A percentile compares a stretch with the other conserved stretches of the same genome.
phyloP scores from a whole-genome alignment of 1,139 yeast species.

The Saccharomycopsis phalli region DNA sequence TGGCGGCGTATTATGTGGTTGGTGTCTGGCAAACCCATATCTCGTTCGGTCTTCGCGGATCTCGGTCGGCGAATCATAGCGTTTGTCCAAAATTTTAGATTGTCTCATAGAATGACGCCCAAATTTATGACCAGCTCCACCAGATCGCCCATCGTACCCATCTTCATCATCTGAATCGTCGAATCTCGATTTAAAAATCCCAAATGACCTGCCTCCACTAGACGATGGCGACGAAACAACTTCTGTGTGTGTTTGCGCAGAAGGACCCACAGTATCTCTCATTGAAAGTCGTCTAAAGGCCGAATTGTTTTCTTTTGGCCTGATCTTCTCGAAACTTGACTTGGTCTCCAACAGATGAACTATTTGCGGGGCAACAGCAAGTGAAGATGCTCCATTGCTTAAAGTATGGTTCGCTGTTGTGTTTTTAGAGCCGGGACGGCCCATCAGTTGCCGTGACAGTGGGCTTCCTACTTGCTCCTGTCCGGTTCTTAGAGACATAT shows the following conservation, averaged over 20 bases:
- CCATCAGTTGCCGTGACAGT: too few relatives aligned
- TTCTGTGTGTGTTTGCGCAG: background rate
- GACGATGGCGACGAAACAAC: conserved; percentile 3
- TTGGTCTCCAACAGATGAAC: conserved; percentile 8
- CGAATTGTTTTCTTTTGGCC: conserved; percentile 7
- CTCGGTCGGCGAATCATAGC: background rate
- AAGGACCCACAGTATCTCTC: conserved; percentile 11
- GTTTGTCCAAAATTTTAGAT: background rate
- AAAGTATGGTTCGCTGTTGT: too few relatives aligned
- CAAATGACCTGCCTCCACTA: background rate
- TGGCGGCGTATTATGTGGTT: conserved; percentile 3
- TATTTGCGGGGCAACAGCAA: background rate
- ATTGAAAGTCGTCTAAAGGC: conserved; percentile 19
- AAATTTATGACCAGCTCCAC: background rate
- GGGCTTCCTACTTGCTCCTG: too few relatives aligned
- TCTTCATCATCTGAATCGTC: conserved; percentile 20
- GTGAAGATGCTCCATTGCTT: too few relatives aligned
- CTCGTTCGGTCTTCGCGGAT: too few relatives aligned
- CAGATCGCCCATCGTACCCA: too few relatives aligned
- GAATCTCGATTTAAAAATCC: conserved; percentile 18
- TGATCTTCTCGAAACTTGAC: conserved; percentile 19
- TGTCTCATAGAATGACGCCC: conserved; percentile 1
- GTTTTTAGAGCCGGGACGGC: too few relatives aligned
- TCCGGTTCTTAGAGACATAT: too few relatives aligned
- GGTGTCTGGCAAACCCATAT: conserved; percentile 9